Conservation (phyloP, 768 basidiomycete species). For the Boletus tomentosulus region DNA sequence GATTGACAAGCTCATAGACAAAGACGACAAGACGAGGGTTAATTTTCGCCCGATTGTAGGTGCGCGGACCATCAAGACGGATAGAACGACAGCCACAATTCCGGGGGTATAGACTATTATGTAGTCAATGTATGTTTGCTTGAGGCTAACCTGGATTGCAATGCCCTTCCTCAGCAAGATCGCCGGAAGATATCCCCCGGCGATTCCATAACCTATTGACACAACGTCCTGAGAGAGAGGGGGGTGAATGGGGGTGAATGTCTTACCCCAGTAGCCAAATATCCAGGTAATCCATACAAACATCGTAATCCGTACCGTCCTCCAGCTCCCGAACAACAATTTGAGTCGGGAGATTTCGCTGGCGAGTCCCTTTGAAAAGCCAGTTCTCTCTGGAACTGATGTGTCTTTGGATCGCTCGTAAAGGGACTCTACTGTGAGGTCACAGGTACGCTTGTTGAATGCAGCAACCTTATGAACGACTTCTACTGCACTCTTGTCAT, state of each 20-base stretch:
- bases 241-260: neutral
- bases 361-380: neutral
- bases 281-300: conserved; percentile 14
- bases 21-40: conserved; percentile 14
- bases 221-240: neutral
- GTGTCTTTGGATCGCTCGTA: conserved; percentile 3
- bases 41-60: conserved; percentile 14
- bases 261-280: conserved; percentile 12
- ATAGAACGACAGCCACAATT: neutral
- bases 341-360: conserved; percentile 10
- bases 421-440: conserved; percentile 14
- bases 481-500: conserved; percentile 12
- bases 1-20: conserved; percentile 4
- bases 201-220: conserved; percentile 1
- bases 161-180: conserved; percentile 14
- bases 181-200: conserved; percentile 2
- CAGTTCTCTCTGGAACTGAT: neutral
- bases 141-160: conserved; percentile 2
- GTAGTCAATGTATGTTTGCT: conserved; percentile 12
- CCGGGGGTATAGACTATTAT: conserved; percentile 7
- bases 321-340: conserved; percentile 14
- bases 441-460: conserved; percentile 7
- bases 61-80: conserved; percentile 10
- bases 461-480: conserved; percentile 12
- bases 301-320: conserved; percentile 6